Conservation (phyloP, 148 eudicot species). For the Spergularia marina region DNA sequence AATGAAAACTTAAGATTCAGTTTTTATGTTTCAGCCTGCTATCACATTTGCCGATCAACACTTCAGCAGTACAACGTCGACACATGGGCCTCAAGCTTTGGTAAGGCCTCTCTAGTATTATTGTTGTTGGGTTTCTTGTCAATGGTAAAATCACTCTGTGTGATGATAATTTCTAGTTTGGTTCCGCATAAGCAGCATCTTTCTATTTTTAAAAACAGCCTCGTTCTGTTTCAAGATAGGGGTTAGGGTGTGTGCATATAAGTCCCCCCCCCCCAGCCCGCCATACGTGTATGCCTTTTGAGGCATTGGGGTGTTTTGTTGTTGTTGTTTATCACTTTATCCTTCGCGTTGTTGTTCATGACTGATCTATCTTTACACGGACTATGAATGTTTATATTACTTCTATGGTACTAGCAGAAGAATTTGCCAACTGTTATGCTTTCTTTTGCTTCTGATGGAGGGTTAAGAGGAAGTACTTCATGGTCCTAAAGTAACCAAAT, state of each 20-base stretch:
- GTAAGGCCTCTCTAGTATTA: conserved; percentile 31
- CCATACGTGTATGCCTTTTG: too few relatives aligned
- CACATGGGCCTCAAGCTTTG: conserved; percentile 49
- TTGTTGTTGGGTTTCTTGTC: not conserved
- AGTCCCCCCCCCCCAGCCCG: too few relatives aligned
- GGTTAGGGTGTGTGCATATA: too few relatives aligned
- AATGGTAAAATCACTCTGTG: not conserved
- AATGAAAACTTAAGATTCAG: not conserved
- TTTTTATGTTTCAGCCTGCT: conserved; percentile 43
- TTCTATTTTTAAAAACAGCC: not conserved
- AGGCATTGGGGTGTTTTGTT: too few relatives aligned
- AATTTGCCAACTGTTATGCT: not conserved
- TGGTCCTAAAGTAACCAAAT: conserved; percentile 8
- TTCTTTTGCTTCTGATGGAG: not conserved
- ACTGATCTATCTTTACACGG: too few relatives aligned
- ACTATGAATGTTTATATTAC: too few relatives aligned
- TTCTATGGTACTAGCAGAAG: too few relatives aligned
- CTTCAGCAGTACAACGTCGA: conserved; percentile 31
- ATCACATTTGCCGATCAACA: conserved; percentile 44
- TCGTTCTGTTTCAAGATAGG: too few relatives aligned
- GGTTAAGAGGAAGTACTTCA: not conserved
- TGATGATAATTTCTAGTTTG: not conserved
- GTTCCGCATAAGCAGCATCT: not conserved
- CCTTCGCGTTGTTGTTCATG: too few relatives aligned
- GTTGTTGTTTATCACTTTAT: too few relatives aligned